Evolutionary conservation across 768 basidiomycete species (phyloP), one percentile per base, ranked within the genome.

Genomic region (Galerina marginata): DNA sequence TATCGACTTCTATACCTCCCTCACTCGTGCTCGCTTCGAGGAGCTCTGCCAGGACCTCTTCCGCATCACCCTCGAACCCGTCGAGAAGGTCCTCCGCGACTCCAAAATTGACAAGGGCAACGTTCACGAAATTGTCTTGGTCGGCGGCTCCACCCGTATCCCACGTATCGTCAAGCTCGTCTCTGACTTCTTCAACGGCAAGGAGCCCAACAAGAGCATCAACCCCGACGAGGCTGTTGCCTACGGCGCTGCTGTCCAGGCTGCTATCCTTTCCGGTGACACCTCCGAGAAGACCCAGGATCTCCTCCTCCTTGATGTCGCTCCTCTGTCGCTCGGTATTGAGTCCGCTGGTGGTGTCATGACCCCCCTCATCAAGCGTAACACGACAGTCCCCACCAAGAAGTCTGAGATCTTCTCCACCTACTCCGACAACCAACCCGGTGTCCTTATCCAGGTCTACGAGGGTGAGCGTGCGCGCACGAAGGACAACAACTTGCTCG

Each of bases 151-250:
- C 29, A 29, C 29, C 29, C 6, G 29, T 29, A 29, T 29, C 29
- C 45, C 45, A 6, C 92, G 92, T 75, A 90, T 97, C 70, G 89
- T 93, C 74, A 94, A 96, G 79, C 91, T 97, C 72, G 93, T 97
- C 58, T 95, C 93, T 66, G 95, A 97, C 77, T 96, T 92, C 87
- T 97, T 97, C 84, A 92, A 93, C 74, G 95, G 95, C 74, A 95
- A 95, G 83, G 94, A 96, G 81, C 96, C 93, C 69, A 95, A 94
- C 85, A 96, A 95, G 85, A 91, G 90, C 79, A 97, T 98, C 83
- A 97, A 98, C 87, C 95, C 95, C 51, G 96, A 98, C 65, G 96
- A 96, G 80, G 95, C 95, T 29, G 29, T 29, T 6, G 29, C 57
- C 11, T 96, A 96, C 75, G 95, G 96, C 83, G 96, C 96, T 57